phyloP scores from a whole-genome alignment of 2,329 filamentous ascomycete genomes.

The Sclerotinia glacialis region DNA sequence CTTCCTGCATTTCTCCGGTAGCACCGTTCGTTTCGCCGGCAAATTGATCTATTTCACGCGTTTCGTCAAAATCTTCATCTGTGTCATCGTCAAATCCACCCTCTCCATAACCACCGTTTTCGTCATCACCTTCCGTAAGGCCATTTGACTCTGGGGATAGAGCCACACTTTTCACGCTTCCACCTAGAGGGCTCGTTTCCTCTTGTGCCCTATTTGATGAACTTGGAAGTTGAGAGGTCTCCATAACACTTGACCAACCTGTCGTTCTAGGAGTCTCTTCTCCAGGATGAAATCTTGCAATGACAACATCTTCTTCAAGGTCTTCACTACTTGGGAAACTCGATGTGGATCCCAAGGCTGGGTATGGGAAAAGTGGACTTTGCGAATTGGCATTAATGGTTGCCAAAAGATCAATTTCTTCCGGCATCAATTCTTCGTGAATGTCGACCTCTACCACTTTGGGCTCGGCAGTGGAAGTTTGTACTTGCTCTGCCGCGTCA shows the following conservation, averaged over 20 bases:
- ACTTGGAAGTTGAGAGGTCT: conserved; percentile 20
- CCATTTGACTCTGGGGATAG: background rate
- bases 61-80: conserved; percentile 19
- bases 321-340: conserved; percentile 23
- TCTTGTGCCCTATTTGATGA: conserved; percentile 5
- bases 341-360: conserved; percentile 31
- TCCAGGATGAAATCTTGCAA: conserved; percentile 34
- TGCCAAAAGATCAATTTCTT: conserved; percentile 21
- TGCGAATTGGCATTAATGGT: conserved; percentile 13
- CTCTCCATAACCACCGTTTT: conserved; percentile 12
- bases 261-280: conserved; percentile 31
- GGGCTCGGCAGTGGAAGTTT: conserved; percentile 25
- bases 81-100: background rate
- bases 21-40: background rate
- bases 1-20: conserved; percentile 10
- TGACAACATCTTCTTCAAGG: conserved; percentile 28
- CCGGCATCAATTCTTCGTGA: conserved; percentile 19
- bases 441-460: conserved; percentile 25
- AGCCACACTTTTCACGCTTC: background rate
- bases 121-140: conserved; percentile 3
- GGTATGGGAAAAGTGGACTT: conserved; percentile 25
- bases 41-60: conserved; percentile 3
- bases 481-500: conserved; percentile 29
- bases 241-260: conserved; percentile 36
- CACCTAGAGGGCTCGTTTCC: background rate